Percentiles rank a stretch among this genome's conserved stretches.
Evolutionary conservation across 768 basidiomycete species (phyloP).

Genomic region (Erythrobasidium yunnanense): DNA sequence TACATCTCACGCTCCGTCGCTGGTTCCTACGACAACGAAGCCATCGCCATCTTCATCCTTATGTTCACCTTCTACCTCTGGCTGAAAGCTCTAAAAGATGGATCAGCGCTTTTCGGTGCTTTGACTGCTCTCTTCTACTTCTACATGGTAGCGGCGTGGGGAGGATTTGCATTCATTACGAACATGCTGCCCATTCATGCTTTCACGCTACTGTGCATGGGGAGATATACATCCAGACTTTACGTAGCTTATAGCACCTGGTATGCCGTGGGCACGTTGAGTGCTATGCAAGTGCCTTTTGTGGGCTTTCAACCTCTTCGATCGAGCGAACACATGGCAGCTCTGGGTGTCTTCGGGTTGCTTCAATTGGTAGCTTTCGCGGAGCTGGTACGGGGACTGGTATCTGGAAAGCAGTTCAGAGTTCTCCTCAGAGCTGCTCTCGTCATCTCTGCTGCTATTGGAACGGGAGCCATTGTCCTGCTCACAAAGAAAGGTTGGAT

Average conservation of each 20-base stretch:
- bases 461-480: constrained; percentile 59
- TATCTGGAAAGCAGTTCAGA: constrained; percentile 87
- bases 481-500: constrained; percentile 91
- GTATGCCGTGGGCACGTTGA: constrained; percentile 93
- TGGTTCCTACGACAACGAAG: constrained; percentile 98
- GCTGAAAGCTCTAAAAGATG: constrained; percentile 91
- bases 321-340: constrained; percentile 98
- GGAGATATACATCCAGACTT: constrained; percentile 77
- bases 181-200: constrained; percentile 99
- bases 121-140: constrained; percentile 93
- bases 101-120: constrained; percentile 83
- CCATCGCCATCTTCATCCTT: constrained; percentile 97
- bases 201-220: constrained; percentile 90
- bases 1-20: constrained; percentile 99
- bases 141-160: constrained; percentile 99
- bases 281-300: constrained; percentile 99
- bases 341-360: constrained; percentile 89
- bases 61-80: constrained; percentile 98
- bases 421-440: constrained; percentile 62
- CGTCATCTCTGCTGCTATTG: constrained; percentile 57
- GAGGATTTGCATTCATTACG: constrained; percentile 98
- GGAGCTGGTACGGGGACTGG: constrained; percentile 73
- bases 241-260: constrained; percentile 94
- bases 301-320: constrained; percentile 97
- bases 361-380: constrained; percentile 91